Conservation (phyloP, 805 yeast species). For the Lipomyces kockii region DNA sequence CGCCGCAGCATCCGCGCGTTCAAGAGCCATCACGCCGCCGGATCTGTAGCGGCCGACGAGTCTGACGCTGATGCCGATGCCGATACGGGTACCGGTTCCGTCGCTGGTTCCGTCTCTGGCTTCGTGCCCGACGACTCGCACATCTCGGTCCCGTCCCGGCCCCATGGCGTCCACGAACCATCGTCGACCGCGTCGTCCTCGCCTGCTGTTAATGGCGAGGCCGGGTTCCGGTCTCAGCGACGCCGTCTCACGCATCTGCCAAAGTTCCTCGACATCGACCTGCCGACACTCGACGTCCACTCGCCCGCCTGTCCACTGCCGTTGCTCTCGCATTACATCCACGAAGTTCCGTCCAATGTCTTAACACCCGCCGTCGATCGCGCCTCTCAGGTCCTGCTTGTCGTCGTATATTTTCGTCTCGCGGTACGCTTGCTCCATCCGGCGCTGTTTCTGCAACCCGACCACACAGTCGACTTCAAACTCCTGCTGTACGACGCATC, state of each 20-base stretch:
- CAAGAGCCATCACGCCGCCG: background rate
- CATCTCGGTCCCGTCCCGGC: background rate
- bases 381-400: conserved; percentile 17
- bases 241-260: conserved; percentile 1
- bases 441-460: conserved; percentile 14
- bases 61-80: background rate
- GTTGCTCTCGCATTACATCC: background rate
- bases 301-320: conserved; percentile 6
- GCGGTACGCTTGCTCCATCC: conserved; percentile 22
- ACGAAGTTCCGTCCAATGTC: conserved; percentile 7
- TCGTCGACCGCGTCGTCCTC: background rate
- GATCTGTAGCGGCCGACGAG: background rate
- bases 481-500: conserved; percentile 8
- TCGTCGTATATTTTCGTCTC: conserved; percentile 21
- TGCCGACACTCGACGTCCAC: conserved; percentile 17
- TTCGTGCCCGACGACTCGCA: background rate
- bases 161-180: too few relatives aligned
- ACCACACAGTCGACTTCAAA: conserved; percentile 10
- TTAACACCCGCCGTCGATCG: conserved; percentile 3
- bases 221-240: background rate
- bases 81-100: background rate
- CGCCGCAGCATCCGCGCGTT: background rate
- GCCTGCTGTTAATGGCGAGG: background rate
- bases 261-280: conserved; percentile 8
- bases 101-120: background rate